These are phyloP conservation scores for Fusarium abutilonis DNA, from an alignment of 2,329 filamentous ascomycete species.

Conservation along the genomic window DNA sequence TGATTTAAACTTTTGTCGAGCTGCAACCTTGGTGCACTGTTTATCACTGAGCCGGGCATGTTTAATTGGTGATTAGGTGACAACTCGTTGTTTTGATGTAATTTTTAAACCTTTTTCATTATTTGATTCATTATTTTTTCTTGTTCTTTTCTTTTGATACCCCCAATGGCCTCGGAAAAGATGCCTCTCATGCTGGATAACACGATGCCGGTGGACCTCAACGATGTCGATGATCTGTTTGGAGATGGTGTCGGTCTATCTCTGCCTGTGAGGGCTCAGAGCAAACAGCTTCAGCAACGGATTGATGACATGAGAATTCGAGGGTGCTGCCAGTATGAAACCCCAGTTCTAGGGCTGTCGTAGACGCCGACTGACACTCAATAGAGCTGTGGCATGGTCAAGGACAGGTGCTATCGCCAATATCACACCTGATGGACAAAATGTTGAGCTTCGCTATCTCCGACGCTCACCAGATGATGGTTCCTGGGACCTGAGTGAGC, in stretches of 20 bases:
- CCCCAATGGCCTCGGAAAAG: constrained; percentile 51
- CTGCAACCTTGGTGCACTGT: constrained; percentile 10
- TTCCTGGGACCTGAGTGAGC: constrained; percentile 78
- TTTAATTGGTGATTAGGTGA: constrained; percentile 17
- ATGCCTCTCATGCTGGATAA: constrained; percentile 57
- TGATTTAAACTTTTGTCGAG: constrained; percentile 21
- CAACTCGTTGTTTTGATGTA: constrained; percentile 23
- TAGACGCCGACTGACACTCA: constrained; percentile 23
- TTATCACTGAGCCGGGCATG: constrained; percentile 23
- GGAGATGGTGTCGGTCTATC: constrained; percentile 72
- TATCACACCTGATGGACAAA: constrained; percentile 76
- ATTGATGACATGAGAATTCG: constrained; percentile 79
- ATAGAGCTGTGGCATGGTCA: constrained; percentile 86
- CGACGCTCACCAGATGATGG: constrained; percentile 74
- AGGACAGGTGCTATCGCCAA: constrained; percentile 86
- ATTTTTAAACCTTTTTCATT: constrained; percentile 8
- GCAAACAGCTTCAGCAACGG: constrained; percentile 74
- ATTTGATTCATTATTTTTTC: constrained; percentile 18
- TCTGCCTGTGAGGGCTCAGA: constrained; percentile 57
- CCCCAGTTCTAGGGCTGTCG: not conserved
- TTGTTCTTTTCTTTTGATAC: constrained; percentile 32
- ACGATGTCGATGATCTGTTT: constrained; percentile 79
- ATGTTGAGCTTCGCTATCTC: constrained; percentile 77
- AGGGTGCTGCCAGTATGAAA: constrained; percentile 82
- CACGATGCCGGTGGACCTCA: constrained; percentile 60